Evolutionary conservation across 192 early-diverging fungal species (phyloP).

Genomic region (Physocladia obscura): DNA sequence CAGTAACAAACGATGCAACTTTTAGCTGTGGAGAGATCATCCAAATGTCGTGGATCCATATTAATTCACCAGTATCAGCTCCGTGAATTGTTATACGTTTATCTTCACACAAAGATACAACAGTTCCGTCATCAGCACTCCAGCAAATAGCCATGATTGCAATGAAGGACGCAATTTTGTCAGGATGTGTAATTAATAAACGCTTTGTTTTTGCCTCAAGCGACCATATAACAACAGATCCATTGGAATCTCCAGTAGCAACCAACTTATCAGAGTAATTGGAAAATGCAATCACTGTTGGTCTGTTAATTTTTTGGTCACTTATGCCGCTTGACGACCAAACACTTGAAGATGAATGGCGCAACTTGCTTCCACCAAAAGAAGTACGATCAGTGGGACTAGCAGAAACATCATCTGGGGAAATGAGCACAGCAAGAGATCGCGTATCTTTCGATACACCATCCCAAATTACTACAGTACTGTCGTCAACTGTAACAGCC

Average conservation of each 20-base stretch:
- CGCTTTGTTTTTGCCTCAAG: slow-evolving; percentile 11
- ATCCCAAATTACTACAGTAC: slow-evolving; percentile 29
- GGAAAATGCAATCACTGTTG: slow-evolving; percentile 28
- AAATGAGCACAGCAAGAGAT: slow-evolving; percentile 14
- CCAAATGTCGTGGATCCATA: slow-evolving; percentile 35
- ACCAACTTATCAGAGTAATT: slow-evolving; percentile 9
- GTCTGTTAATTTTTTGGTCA: slow-evolving; percentile 6
- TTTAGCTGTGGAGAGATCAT: slow-evolving; percentile 28
- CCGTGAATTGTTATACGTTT: slow-evolving; percentile 26
- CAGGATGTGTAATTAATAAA: slow-evolving; percentile 15
- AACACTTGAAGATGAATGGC: slow-evolving; percentile 16
- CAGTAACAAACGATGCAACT: slow-evolving; percentile 21
- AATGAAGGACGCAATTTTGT: background rate
- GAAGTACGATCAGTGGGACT: background rate
- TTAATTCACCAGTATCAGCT: slow-evolving; percentile 22
- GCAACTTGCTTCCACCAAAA: background rate
- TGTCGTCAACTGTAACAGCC: slow-evolving; percentile 25
- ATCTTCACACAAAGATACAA: slow-evolving; percentile 26
- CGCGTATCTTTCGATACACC: slow-evolving; percentile 4
- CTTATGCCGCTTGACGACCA: background rate
- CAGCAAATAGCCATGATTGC: slow-evolving; percentile 19
- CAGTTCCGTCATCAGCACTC: slow-evolving; percentile 23
- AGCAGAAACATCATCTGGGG: background rate
- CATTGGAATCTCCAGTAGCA: slow-evolving; percentile 22
- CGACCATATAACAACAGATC: slow-evolving; percentile 18